Evolutionary conservation across 1,284 basidiomycete species (phyloP), one percentile per base, ranked within the genome.

Genomic region (Ceratobasidium sp.): DNA sequence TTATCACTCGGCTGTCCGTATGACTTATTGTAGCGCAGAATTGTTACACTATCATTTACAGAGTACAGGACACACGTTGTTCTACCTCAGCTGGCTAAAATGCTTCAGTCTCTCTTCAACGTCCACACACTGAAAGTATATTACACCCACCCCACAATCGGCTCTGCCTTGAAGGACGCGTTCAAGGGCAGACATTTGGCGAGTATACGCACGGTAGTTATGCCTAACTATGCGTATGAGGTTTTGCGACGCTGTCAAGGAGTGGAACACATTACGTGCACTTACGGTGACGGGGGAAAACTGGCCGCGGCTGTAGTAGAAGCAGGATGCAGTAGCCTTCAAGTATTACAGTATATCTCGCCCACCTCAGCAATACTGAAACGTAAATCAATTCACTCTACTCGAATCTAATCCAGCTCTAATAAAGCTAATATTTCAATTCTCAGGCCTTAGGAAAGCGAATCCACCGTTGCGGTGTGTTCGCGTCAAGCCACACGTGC

Each of bases 221-320:
- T 76, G n/a, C 73, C 73, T 3, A 57, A 48, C 7, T 57, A 52
- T 48, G 73, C 62, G 12, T 64, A 76, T n/a, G 62, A 56, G 13
- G 46, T 76, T 15, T 48, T 76, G 23, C 48, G 52, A 46, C 57
- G 73, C 42, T 76, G 73, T 42, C 52, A 62, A 5, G 20, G 5
- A n/a, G 26, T 66, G 9, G 28, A 40, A 20, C 33, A 54, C 28
- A 59, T 76, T 6, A 76, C 64, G 6, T 76, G 73, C 52, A 76
- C 56, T 17, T 33, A 57, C 17, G 62, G 46, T 28, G 62, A 57
- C 38, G 62, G 73, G 20, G 40, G 62, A 6, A 65, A 54, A 57
- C 62, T 76, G 9, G 38, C 59, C 40, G 50, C 48, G 17, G 73
- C 62, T 6, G 20, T 76, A 38, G 15, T 20, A 0, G 48, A 26